phyloP scores from a whole-genome alignment of 2,329 filamentous ascomycete genomes.

The Zymoseptoria crescenta region DNA sequence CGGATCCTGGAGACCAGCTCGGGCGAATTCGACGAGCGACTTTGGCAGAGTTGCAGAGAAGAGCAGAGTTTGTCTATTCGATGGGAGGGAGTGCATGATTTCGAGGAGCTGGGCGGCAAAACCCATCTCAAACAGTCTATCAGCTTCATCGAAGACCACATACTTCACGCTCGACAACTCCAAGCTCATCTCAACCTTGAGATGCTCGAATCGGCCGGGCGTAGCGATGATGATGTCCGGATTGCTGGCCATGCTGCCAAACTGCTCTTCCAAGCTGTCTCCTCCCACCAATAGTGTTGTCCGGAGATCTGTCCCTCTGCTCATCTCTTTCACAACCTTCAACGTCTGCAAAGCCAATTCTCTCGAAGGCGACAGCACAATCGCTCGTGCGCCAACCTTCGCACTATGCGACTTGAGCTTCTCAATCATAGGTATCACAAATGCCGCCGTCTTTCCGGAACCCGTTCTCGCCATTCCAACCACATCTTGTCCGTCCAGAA shows the following conservation, averaged over 20 bases:
- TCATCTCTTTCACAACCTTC: slow-evolving; percentile 92
- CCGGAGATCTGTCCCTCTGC: slow-evolving; percentile 82
- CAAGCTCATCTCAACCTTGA: slow-evolving; percentile 93
- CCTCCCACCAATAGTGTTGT: slow-evolving; percentile 88
- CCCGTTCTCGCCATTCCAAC: slow-evolving; percentile 99
- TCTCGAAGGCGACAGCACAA: slow-evolving; percentile 86
- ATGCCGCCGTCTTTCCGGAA: slow-evolving; percentile 95
- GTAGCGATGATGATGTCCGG: slow-evolving; percentile 97
- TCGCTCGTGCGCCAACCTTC: slow-evolving; percentile 73
- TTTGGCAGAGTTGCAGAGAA: slow-evolving; percentile 95
- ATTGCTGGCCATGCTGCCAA: slow-evolving; percentile 83
- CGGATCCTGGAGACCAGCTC: slow-evolving; percentile 87
- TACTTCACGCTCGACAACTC: slow-evolving; percentile 88
- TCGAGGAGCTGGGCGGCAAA: slow-evolving; percentile 90
- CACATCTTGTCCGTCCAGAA: slow-evolving; percentile 87
- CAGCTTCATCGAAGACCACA: slow-evolving; percentile 95
- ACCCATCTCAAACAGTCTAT: slow-evolving; percentile 96
- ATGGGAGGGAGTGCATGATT: slow-evolving; percentile 80
- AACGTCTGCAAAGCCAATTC: slow-evolving; percentile 91
- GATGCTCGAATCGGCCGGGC: slow-evolving; percentile 87
- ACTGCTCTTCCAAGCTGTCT: slow-evolving; percentile 93
- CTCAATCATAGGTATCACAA: slow-evolving; percentile 98
- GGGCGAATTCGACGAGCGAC: slow-evolving; percentile 89
- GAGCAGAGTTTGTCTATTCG: slow-evolving; percentile 77
- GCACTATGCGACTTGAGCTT: slow-evolving; percentile 80